Evolutionary conservation across 345 rosid genomes (phyloP), one percentile per base, ranked within the genome.

Genomic region (Gossypium sturtianum): DNA sequence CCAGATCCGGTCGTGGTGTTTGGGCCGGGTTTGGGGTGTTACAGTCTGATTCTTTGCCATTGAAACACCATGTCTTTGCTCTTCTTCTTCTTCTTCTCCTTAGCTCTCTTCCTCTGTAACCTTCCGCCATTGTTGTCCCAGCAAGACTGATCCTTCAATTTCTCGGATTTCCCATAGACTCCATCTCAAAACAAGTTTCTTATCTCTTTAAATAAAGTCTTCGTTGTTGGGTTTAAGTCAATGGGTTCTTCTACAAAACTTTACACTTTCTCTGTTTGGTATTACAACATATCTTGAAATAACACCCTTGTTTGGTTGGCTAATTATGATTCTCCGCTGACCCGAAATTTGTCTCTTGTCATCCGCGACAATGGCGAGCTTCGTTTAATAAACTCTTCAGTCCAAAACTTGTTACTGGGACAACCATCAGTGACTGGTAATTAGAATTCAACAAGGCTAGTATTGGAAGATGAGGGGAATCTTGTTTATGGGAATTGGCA

Each of bases 221-320:
- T 89, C 70, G 86, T 89, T 19, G 89, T 91, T 23, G 89, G 90
- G 5, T 89, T 89, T 75, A 74, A 0, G 19, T 70, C 44, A 29
- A 11, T 45, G 3, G 16, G 75, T 73, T 16, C 57, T 49, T 79
- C 83, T 27, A 34, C 3, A 29, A 75, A 60, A 75, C 81, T 3
- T 22, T 84, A 71, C 56, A 74, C 58, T 75, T 89, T 89, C 87
- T 86, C 1, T 34, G 6, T 34, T 34, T 34, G 38, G 38, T 34
- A 34, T 34, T 4, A 4, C 38, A 34, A 34, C 38, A 4, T 34
- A 34, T 34, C 38, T 34, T 0, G 6, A 34, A 34, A 34, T 34
- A 34, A 34, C 6, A 34, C 38, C 6, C 1, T 34, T 34, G 38
- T 34, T 34, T 34, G 6, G 38, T 34, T 34, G 6, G 38, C 38